Evolutionary conservation across 768 basidiomycete genomes (phyloP), one percentile per base, ranked within the genome.

Genomic region (Dacryopinax primogenitus): DNA sequence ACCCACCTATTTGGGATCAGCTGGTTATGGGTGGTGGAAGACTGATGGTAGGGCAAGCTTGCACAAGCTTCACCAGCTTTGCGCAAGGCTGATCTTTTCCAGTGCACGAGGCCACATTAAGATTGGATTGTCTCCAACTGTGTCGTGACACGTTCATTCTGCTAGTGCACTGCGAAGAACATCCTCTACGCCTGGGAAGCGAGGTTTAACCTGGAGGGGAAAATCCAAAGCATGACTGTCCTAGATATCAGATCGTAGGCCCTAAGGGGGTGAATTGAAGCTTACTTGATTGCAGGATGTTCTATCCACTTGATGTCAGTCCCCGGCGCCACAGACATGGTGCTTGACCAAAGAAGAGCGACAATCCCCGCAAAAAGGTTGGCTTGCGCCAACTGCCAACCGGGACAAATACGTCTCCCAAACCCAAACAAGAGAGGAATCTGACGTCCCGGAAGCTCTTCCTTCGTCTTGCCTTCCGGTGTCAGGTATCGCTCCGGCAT

Each of bases 401-500:
- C 45, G 7, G 45, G 45, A 21, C 45, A 47, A 23, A 37, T 37
- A 18, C 26, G 51, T 58, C 51, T 13, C 26, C 51, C 26, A 9
- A 58, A 32, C 9, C 23, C 23, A 32, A 58, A 58, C 11, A 3
- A 6, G 4, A 32, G 26, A 6, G 41, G 18, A 44, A 7, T 18
- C 18, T 18, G 16, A 4, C 41, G 4, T 9, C 36, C 36, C 36
- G 36, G 36, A 9, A 18, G 11, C 11, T 37, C 36, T 37, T 37
- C 36, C 18, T 18, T 15, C 41, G 18, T 7, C 41, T 6, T 18
- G 16, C 41, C 41, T 4, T 44, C 18, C 18, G 16, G 18, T 6
- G 4, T 18, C 41, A 64, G 33, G 44, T 45, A 64, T 9, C 64
- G 64, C 18, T 45, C 41, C 13, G 64, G 64, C 3, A 30, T 28